A percentile compares a stretch with the other conserved stretches of the same genome.
phyloP scores from a whole-genome alignment of 192 early-diverging fungal species.

The Podila verticillata region DNA sequence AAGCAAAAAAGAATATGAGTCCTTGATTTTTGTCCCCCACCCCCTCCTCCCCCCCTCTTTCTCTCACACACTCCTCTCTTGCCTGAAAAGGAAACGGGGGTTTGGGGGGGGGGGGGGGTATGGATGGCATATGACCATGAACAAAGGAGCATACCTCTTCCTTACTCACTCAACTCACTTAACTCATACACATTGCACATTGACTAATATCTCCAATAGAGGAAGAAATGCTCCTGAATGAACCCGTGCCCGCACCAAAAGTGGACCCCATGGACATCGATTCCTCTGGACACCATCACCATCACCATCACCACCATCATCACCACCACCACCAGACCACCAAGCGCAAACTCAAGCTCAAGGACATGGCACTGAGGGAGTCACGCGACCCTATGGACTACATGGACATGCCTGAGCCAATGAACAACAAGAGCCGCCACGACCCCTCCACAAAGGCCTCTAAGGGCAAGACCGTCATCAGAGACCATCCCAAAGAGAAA shows the following conservation, averaged over 20 bases:
- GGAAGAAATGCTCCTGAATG: constrained; percentile 45
- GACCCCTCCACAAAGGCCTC: constrained; percentile 2
- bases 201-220: constrained; percentile 10
- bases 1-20: not conserved
- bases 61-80: too few species aligned
- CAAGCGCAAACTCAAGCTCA: constrained; percentile 45
- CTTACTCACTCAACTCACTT: not conserved
- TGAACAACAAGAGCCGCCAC: constrained; percentile 28
- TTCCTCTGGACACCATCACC: constrained; percentile 18
- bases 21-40: too few species aligned
- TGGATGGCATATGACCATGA: too few species aligned
- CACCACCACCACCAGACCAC: constrained; percentile 41
- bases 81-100: too few species aligned
- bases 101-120: too few species aligned
- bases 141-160: too few species aligned
- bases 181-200: not conserved
- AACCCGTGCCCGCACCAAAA: constrained; percentile 22
- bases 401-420: constrained; percentile 11
- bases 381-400: constrained; percentile 39
- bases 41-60: too few species aligned
- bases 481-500: constrained; percentile 9
- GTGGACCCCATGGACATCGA: constrained; percentile 21
- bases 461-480: constrained; percentile 12
- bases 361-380: constrained; percentile 44
- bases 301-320: constrained; percentile 45